Base-by-base conservation (phyloP, 768 basidiomycete species). In the Pleurotus eryngii region DNA sequence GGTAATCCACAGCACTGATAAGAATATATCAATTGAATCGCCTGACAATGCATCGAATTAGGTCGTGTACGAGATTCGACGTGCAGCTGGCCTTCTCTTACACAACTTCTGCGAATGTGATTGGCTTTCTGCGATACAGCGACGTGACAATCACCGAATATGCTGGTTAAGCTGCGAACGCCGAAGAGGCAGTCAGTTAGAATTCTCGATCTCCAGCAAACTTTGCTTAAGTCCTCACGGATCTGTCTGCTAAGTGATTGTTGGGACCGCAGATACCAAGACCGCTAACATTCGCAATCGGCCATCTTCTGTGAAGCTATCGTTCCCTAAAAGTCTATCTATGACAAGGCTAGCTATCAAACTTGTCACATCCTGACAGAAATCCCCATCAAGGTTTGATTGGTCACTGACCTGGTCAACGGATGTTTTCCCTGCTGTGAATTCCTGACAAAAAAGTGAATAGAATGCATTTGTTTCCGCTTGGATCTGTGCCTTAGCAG, bases 251-350 rank as follows among this genome's bases (percentile, higher is more conserved):
- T 35, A 35, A 35, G 30, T 35, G 30, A 35, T 35, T 35, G 9
- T 24, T 35, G 49, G 26, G 49, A 50, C 49, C 49, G 22, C 15
- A 27, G 5, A 42, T 12, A 54, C 43, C 51, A 43, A 22, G 12
- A 20, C 51, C 49, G 49, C 38, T 22, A 38, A 11, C 39, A 1
- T 20, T 18, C 51, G 18, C 6, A 27, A 27, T 51, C 49, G 49
- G 35, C 49, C 49, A 54, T 40, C 51, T 54, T 54, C 51, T 39
- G 15, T 40, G 42, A 54, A 26, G 18, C 14, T 39, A 37, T 54
- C 51, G 51, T 54, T 54, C 51, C 51, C 51, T 54, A 54, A 54
- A 54, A 54, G 51, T 54, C 51, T 54, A 54, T 54, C 39, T 54
- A 39, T 54, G 51, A 54, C 51, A 18, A 37, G 39, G 24, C 17